A percentile compares a stretch with the other conserved stretches of the same genome.
These are phyloP conservation scores for Pichia norvegensis DNA, from an alignment of 1,139 yeast species.

Conservation along the genomic window DNA sequence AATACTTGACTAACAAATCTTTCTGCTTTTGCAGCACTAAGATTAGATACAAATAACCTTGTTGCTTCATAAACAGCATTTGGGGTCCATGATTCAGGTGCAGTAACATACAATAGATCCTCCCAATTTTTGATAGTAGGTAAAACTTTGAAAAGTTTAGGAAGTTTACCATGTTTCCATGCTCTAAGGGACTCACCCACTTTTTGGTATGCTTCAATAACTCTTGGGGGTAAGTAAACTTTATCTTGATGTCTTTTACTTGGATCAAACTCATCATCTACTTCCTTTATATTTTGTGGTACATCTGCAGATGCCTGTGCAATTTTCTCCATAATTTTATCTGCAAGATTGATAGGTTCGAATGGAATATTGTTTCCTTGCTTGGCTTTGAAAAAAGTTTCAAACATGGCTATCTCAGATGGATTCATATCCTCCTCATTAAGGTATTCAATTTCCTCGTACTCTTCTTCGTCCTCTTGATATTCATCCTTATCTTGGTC, in stretches of 20 bases:
- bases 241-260: constrained; percentile 34
- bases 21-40: constrained; percentile 83
- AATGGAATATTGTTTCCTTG: constrained; percentile 22
- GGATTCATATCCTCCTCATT: constrained; percentile 39
- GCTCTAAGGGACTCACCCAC: constrained; percentile 82
- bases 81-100: constrained; percentile 94
- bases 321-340: constrained; percentile 83
- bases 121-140: constrained; percentile 94
- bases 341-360: constrained; percentile 68
- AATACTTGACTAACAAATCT: constrained; percentile 69
- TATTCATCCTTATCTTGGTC: constrained; percentile 23
- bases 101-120: constrained; percentile 84
- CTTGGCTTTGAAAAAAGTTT: constrained; percentile 47
- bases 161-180: constrained; percentile 94
- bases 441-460: constrained; percentile 15
- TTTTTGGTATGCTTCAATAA: constrained; percentile 86
- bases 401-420: constrained; percentile 64
- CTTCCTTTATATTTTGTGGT: constrained; percentile 15
- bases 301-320: constrained; percentile 54
- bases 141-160: constrained; percentile 87
- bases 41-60: constrained; percentile 81
- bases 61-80: constrained; percentile 95
- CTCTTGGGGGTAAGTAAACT: constrained; percentile 89
- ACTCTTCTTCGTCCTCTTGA: constrained; percentile 27
- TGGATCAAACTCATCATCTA: constrained; percentile 6